Percentiles rank a stretch among this genome's conserved stretches.
Evolutionary conservation across 2,329 filamentous ascomycete species (phyloP).

Genomic region (Fusarium multiceps): DNA sequence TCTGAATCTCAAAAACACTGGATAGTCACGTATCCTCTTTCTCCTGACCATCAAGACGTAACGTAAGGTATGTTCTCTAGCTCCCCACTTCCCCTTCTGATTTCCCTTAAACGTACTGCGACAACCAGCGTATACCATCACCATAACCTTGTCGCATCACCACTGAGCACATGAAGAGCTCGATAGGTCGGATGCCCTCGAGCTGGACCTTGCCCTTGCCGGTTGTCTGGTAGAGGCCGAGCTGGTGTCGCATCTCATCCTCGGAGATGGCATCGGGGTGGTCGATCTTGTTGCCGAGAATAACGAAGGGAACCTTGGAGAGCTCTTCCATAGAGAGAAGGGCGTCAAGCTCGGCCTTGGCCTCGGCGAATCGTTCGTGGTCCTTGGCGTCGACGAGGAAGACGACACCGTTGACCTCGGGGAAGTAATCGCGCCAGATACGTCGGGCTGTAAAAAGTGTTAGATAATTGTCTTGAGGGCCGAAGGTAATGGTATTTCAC

Average conservation of each 20-base stretch:
- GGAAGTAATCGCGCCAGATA: constrained; percentile 97
- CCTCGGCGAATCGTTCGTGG: constrained; percentile 91
- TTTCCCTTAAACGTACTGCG: constrained; percentile 81
- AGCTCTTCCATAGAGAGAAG: constrained; percentile 98
- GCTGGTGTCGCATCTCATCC: constrained; percentile 90
- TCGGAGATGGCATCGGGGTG: constrained; percentile 95
- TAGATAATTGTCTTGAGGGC: background rate
- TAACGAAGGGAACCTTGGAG: constrained; percentile 92
- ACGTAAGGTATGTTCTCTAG: constrained; percentile 39
- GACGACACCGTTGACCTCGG: constrained; percentile 94
- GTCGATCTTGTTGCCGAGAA: constrained; percentile 99
- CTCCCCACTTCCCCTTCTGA: constrained; percentile 8
- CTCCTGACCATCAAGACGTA: constrained; percentile 22
- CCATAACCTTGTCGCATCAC: constrained; percentile 98
- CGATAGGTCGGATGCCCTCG: constrained; percentile 92
- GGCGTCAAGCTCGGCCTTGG: constrained; percentile 96
- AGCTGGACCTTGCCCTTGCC: constrained; percentile 94
- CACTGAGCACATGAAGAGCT: constrained; percentile 99
- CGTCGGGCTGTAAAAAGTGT: constrained; percentile 76
- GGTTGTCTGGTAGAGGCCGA: constrained; percentile 95
- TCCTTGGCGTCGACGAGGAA: constrained; percentile 99
- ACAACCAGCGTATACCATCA: constrained; percentile 90
- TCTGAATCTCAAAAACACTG: constrained; percentile 50
- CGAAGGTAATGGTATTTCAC: constrained; percentile 27
- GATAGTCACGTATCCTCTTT: constrained; percentile 38